Evolutionary conservation across 441 rosid species (phyloP), one percentile per base, ranked within the genome.

Genomic region (Corymbia calophylla): DNA sequence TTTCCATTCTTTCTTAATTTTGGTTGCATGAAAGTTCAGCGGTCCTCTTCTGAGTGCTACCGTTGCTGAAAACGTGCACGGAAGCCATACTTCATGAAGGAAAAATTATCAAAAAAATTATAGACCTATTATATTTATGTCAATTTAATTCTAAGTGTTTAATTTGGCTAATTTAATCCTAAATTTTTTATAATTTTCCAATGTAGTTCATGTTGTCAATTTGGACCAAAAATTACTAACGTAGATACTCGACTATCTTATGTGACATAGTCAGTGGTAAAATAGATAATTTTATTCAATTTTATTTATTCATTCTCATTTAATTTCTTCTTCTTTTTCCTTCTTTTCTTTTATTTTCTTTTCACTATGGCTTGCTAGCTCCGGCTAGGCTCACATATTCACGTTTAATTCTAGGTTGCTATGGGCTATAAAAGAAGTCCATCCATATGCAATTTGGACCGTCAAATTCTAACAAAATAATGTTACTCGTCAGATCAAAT

Each of bases 201-300:
- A 56, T 56, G 23, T 23, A 56, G 2, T 56, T 5, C 1, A 56
- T 56, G 13, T 21, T 56, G 23, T 56, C 13, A 23, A 56, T 0
- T 56, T 56, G 8, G 5, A 56, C 1, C 9, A 4, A 0, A 19
- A 56, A 56, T 23, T 56, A 23, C 1, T 56, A 3, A 56, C 13
- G 1, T 56, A 56, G 23, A 56, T 13, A 56, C 39, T 0, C 2
- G 23, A 56, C 23, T 56, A 13, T 4, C 1, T 21, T 10, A 9
- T 56, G 2, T 23, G 0, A 21, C 27, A n/a, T n/a, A n/a, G n/a
- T n/a, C n/a, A n/a, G n/a, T n/a, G n/a, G n/a, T n/a, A n/a, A n/a
- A 56, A 19, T 55, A 18, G 60, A 55, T 55, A 55, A 19, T 55
- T 55, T 55, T 54, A 35, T 55, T 55, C 27, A 21, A 55, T 55